Conservation (phyloP, 1,139 yeast species). For the Kluyveromyces marxianus region DNA sequence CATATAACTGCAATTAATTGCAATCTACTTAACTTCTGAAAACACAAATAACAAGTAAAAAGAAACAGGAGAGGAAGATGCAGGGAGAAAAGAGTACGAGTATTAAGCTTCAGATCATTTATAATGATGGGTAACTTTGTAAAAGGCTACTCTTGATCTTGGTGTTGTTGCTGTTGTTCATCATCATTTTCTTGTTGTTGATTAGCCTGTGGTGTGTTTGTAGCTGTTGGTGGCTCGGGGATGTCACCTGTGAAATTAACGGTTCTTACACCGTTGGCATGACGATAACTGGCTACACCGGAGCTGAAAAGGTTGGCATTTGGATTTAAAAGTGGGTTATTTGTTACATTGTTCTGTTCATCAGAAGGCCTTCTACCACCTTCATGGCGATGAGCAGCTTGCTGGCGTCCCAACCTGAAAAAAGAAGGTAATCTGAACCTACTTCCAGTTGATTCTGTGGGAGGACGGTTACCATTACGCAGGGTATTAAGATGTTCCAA, state of each 20-base stretch:
- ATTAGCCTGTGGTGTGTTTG: neutral
- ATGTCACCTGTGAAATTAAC: slow-evolving; percentile 11
- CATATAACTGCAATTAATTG: too few species aligned
- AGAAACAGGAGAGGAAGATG: too few species aligned
- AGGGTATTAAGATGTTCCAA: slow-evolving; percentile 1
- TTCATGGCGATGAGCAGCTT: slow-evolving; percentile 4
- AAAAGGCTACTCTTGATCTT: too few species aligned
- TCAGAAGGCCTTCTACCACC: slow-evolving; percentile 1
- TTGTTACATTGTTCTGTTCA: neutral
- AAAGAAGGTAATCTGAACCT: slow-evolving; percentile 6
- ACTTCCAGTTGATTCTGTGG: neutral
- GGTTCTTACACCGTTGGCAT: slow-evolving; percentile 10
- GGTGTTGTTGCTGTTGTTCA: too few species aligned
- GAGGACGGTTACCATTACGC: slow-evolving; percentile 1
- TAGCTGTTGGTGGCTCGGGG: slow-evolving; percentile 7
- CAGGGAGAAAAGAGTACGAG: too few species aligned
- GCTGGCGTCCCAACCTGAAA: slow-evolving; percentile 8
- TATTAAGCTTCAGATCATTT: too few species aligned
- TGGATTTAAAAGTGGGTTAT: neutral
- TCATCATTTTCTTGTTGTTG: too few species aligned
- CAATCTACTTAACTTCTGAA: too few species aligned
- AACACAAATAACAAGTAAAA: too few species aligned
- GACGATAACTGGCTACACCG: slow-evolving; percentile 13
- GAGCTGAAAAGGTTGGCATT: slow-evolving; percentile 8
- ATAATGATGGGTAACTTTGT: too few species aligned